Evolutionary conservation across 352 stramenopile species (phyloP), one percentile per base, ranked within the genome.

Genomic region (Phytophthora palmivora): DNA sequence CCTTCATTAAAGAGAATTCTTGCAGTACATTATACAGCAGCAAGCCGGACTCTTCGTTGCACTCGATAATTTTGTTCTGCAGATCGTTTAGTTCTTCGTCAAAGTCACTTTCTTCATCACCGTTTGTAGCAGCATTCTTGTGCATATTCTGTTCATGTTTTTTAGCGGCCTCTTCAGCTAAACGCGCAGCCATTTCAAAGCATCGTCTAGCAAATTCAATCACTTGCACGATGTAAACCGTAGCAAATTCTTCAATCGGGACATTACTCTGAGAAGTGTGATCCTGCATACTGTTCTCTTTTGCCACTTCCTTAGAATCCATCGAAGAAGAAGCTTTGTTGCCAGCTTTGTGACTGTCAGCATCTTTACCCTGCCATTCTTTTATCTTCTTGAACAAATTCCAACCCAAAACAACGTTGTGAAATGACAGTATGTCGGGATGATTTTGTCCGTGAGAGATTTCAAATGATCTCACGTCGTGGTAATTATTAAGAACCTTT

Each of bases 1-100:
- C 74, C 21, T 80, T 82, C 51, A 90, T 58, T 37, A 79, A 37
- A 0, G 78, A 76, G 15, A 89, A 69, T 66, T 92, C 85, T 59
- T 91, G 81, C 4, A 92, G 42, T 4, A 91, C 58, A 22, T 82
- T 89, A 67, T 85, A 95, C n/a, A 93, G 34, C 30, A 95, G 26
- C 30, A 92, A 43, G 0, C 84, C 84, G n/a, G 76, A 76, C 45
- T 95, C 84, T 72, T 95, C 86, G 42, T 82, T 78, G 50, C 81
- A 86, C 55, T 89, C 82, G 5, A 91, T 67, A 9, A 82, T 55
- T 14, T 56, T 79, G 32, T 50, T 69, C 8, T 65, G 62, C 9
- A 83, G 15, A 9, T 74, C 61, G 6, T 79, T 58, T 11, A 82
- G 39, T 21, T 74, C 60, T 32, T 71, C 54, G 11, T 76, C 47